Base-by-base conservation (phyloP, 352 stramenopile species). In the Globisporangium cystogenes region DNA sequence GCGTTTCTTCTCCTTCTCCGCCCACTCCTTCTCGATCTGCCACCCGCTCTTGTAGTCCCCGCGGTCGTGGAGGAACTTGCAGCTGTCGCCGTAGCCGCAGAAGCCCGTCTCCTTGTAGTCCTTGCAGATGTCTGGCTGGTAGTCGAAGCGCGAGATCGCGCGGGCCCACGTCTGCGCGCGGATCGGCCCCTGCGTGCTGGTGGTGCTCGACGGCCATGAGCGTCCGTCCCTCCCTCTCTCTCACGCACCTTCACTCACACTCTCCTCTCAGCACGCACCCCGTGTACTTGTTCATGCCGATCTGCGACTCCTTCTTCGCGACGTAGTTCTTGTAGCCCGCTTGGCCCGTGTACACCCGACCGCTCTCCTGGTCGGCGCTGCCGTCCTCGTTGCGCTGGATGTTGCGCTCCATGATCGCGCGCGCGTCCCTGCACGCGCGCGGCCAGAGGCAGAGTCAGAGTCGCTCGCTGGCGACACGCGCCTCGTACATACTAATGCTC, bases 101-200 rank as follows among this genome's bases (percentile, higher is more conserved):
- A 99, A 99, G 26, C 97, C 97, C 7, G 97, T 99, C 49, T 99
- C 96, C 59, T 99, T 99, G 79, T 99, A 99, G 70, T 99, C 97
- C 66, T 99, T 99, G 74, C 97, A 99, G 50, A 99, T 91, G 61
- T 99, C 96, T 3, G 95, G 94, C 67, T 87, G 73, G 72, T 99
- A 99, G 60, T 99, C 97, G 58, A 99, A 99, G 21, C 94, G 86
- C 27, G 73, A 96, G 45, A 97, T 99, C 20, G 92, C 91, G 7
- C 96, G 82, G 4, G 98, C 81, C 72, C 97, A 98, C 2, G 86
- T 96, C 36, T 97, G 81, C 18, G 95, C 96, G n/a, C 89, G 80
- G 24, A 99, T 96, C 7, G 96, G 96, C 8, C 95, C 96, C 57
- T 97, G 86, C 3, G 87, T 97, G n/a, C 86, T 88, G 33, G 8